Evolutionary conservation across 768 basidiomycete genomes (phyloP).

Genomic region (Austroboletus festivus): DNA sequence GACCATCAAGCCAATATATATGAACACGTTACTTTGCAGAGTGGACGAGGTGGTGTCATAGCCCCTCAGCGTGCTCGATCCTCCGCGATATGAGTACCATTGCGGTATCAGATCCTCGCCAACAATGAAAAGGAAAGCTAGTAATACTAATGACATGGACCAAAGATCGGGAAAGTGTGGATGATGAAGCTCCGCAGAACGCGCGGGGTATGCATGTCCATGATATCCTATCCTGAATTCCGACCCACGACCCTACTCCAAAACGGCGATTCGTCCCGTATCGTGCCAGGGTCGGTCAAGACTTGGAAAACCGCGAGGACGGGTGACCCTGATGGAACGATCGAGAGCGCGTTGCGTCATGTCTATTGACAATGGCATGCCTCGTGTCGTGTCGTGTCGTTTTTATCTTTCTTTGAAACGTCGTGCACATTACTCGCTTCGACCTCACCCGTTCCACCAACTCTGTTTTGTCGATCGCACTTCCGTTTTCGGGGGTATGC

Average conservation of each 20-base stretch:
- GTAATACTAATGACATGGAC: too few relatives aligned
- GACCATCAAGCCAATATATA: background rate
- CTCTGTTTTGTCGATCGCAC: background rate
- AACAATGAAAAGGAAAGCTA: too few relatives aligned
- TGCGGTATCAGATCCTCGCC: too few relatives aligned
- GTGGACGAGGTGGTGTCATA: background rate
- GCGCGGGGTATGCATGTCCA: background rate
- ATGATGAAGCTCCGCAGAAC: background rate
- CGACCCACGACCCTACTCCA: background rate
- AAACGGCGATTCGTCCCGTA: background rate
- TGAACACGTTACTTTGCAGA: background rate
- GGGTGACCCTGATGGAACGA: background rate
- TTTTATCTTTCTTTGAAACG: too few relatives aligned
- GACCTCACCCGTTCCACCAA: too few relatives aligned
- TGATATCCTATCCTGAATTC: background rate
- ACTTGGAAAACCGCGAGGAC: background rate
- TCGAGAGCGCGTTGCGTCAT: background rate
- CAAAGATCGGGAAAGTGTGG: background rate
- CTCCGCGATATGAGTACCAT: background rate
- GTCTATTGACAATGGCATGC: too few relatives aligned
- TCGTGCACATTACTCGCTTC: too few relatives aligned
- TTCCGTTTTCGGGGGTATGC: background rate
- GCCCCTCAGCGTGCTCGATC: background rate
- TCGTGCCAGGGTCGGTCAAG: background rate
- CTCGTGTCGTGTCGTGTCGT: background rate